A percentile compares a stretch with the other conserved stretches of the same genome.
These are phyloP conservation scores for Pichiaceae sp. DNA, from an alignment of 1,139 yeast genomes.

Conservation along the genomic window DNA sequence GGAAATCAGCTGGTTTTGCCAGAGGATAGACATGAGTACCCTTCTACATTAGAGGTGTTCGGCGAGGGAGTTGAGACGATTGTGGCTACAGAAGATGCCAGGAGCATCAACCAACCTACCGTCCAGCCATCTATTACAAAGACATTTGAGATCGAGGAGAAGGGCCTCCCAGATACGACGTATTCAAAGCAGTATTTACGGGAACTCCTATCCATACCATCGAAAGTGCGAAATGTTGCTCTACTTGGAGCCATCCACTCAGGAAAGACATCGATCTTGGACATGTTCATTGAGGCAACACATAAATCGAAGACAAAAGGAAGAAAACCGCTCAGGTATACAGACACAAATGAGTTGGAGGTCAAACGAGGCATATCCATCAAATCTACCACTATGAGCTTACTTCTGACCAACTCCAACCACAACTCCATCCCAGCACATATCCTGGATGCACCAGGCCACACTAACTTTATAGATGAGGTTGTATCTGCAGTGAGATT, in stretches of 20 bases:
- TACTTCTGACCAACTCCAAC: conserved; percentile 48
- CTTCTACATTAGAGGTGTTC: conserved; percentile 35
- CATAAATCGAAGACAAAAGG: conserved; percentile 35
- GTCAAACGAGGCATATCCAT: conserved; percentile 63
- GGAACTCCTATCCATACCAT: conserved; percentile 35
- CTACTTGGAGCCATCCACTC: conserved; percentile 74
- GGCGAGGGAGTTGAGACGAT: conserved; percentile 61
- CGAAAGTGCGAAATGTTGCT: conserved; percentile 68
- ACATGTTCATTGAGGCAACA: conserved; percentile 55
- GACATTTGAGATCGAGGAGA: conserved; percentile 41
- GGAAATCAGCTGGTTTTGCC: conserved; percentile 28
- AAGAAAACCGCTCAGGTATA: conserved; percentile 45
- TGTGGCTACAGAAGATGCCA: conserved; percentile 48
- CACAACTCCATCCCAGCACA: conserved; percentile 55
- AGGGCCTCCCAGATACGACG: conserved; percentile 45
- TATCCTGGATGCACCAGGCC: conserved; percentile 87
- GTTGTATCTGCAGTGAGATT: conserved; percentile 46
- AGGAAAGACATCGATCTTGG: conserved; percentile 85
- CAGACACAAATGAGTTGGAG: conserved; percentile 68
- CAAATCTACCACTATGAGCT: conserved; percentile 53
- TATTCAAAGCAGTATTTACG: conserved; percentile 58
- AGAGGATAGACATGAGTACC: conserved; percentile 37
- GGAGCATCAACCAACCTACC: conserved; percentile 53
- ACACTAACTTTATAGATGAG: conserved; percentile 75
- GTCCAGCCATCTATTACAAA: conserved; percentile 45